Percentiles rank a stretch among this genome's conserved stretches.
These are phyloP conservation scores for Mycena citricolor DNA, from an alignment of 1,284 basidiomycete species.

Conservation along the genomic window DNA sequence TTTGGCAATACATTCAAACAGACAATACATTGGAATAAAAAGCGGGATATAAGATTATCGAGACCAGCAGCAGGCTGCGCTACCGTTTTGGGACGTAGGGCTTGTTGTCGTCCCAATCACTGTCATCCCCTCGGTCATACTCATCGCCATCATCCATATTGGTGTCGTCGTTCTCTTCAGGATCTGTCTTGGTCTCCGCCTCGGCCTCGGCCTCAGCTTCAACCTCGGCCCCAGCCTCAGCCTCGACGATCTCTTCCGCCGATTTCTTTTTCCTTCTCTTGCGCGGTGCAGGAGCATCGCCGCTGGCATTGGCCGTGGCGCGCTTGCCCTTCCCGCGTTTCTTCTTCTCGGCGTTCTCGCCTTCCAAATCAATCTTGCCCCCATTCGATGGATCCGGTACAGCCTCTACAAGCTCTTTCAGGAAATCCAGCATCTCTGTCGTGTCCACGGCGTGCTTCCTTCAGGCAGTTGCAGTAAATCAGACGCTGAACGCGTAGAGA, in stretches of 20 bases:
- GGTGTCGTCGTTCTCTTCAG: slow-evolving; percentile 31
- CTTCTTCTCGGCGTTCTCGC: slow-evolving; percentile 55
- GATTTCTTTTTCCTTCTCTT: slow-evolving; percentile 44
- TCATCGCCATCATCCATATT: slow-evolving; percentile 39
- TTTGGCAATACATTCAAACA: slow-evolving; percentile 17
- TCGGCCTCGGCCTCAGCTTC: slow-evolving; percentile 34
- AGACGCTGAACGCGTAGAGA: slow-evolving; percentile 1
- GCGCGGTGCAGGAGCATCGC: slow-evolving; percentile 34
- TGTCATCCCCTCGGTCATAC: slow-evolving; percentile 32
- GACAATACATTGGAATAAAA: slow-evolving; percentile 20
- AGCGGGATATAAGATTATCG: slow-evolving; percentile 15
- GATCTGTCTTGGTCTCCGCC: slow-evolving; percentile 30
- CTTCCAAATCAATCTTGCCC: slow-evolving; percentile 70
- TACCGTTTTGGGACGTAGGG: slow-evolving; percentile 32
- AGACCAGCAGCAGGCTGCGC: slow-evolving; percentile 6
- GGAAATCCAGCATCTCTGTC: slow-evolving; percentile 91
- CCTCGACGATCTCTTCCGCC: slow-evolving; percentile 25
- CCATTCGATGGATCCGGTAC: slow-evolving; percentile 88
- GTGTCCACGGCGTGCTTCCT: slow-evolving; percentile 94
- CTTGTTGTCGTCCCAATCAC: slow-evolving; percentile 34
- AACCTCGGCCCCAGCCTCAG: slow-evolving; percentile 27
- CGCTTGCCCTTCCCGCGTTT: slow-evolving; percentile 58
- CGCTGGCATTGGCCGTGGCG: slow-evolving; percentile 36
- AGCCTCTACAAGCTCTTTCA: slow-evolving; percentile 90
- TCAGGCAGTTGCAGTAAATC: slow-evolving; percentile 12